Evolutionary conservation across 768 basidiomycete genomes (phyloP), one percentile per base, ranked within the genome.

Genomic region (Strobilomyces dryophilus): DNA sequence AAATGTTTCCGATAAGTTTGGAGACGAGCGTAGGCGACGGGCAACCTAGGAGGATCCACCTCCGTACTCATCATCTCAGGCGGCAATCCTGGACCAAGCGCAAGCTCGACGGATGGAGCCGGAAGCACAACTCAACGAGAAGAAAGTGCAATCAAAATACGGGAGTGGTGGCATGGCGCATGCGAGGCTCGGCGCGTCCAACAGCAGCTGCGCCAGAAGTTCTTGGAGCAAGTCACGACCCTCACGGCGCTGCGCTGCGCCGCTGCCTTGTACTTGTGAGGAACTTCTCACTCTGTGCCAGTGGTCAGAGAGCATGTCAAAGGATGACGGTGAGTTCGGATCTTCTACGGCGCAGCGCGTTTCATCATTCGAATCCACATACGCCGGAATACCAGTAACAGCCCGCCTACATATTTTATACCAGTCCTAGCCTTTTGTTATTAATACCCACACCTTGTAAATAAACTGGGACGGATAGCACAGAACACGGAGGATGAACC

Each of bases 31-130:
- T 41, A 68, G 72, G 44, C 76, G 81, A 51, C 79, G 84, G 41
- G 76, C 58, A 91, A 92, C 65, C 78, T 92, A 18, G 90, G 90
- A 15, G 90, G 90, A 2, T 67, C 79, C 1, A 77, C 74, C 0
- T 66, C 77, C 18, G 76, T 74, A n/a, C n/a, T n/a, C n/a, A 2
- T 61, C 81, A 8, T 78, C 80, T 0, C 79, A 83, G 39, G 69
- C 76, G 14, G 71, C 78, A 34, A 78, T 92, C 62, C 72, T 91
- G 45, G 76, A 79, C 59, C 74, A 79, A 48, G 89, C 84, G 18
- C 84, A 81, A 59, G 76, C 77, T 18, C 77, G 78, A 49, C 73
- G 89, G 32, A 68, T 73, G 31, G 82, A 87, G 60, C 76, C 89
- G 29, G 70, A 76, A 27, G 79, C 80, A 47, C 71, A 71, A 20